phyloP scores from a whole-genome alignment of 2,329 filamentous ascomycete genomes.

The Aspergillus novofumigatus region DNA sequence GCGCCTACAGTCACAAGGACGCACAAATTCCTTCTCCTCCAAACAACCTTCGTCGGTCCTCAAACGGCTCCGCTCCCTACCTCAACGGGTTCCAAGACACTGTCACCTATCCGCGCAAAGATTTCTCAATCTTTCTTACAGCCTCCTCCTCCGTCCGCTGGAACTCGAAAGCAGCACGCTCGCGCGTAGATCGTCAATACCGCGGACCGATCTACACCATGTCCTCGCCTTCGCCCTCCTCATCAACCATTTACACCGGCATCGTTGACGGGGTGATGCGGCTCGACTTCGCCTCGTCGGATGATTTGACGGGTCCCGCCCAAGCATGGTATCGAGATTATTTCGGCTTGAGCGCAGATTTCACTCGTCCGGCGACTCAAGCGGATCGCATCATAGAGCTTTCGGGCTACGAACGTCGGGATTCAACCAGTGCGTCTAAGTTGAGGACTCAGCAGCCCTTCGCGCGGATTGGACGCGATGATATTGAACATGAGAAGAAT shows the following conservation, averaged over 20 bases:
- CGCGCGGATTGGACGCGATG: constrained; percentile 15
- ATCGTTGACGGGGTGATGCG: constrained; percentile 40
- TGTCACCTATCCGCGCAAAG: constrained; percentile 20
- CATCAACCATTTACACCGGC: constrained; percentile 44
- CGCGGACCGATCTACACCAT: constrained; percentile 44
- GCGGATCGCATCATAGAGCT: constrained; percentile 31
- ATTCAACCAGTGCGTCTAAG: constrained; percentile 28
- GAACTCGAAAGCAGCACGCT: constrained; percentile 9
- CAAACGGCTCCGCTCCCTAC: background rate
- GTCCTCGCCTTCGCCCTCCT: constrained; percentile 42
- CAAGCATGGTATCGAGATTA: constrained; percentile 32
- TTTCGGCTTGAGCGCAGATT: constrained; percentile 25
- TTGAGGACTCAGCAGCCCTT: constrained; percentile 34
- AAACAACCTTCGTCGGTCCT: background rate
- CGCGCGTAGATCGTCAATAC: constrained; percentile 28
- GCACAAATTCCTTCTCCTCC: constrained; percentile 12
- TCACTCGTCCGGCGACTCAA: background rate
- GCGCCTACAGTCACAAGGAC: constrained; percentile 30
- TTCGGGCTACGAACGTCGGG: constrained; percentile 43
- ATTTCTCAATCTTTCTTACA: constrained; percentile 44
- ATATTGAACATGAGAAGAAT: constrained; percentile 17
- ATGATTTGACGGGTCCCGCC: constrained; percentile 33
- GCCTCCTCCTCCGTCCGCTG: constrained; percentile 17
- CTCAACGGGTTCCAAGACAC: constrained; percentile 1
- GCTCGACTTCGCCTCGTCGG: constrained; percentile 42